phyloP scores from a whole-genome alignment of 768 basidiomycete genomes.

The Cyclocybe aegerita region DNA sequence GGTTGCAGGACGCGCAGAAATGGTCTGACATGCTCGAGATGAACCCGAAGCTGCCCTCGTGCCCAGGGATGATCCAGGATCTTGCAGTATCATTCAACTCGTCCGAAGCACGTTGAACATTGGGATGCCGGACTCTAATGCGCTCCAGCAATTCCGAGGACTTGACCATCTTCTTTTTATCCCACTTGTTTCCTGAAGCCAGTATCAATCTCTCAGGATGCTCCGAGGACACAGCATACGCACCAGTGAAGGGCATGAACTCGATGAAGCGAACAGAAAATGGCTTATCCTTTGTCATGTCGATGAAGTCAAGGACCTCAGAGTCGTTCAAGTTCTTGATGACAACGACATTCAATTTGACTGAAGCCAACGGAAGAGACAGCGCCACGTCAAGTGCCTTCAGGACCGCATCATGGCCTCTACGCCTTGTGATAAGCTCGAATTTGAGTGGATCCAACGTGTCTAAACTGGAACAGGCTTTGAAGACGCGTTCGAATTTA shows the following conservation, averaged over 20 bases:
- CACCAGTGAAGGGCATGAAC: conserved; percentile 92
- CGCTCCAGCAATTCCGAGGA: conserved; percentile 60
- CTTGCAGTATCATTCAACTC: conserved; percentile 80
- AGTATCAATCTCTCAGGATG: conserved; percentile 4
- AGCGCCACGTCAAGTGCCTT: conserved; percentile 66
- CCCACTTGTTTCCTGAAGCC: conserved; percentile 78
- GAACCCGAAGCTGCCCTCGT: conserved; percentile 74
- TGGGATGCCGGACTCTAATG: conserved; percentile 49
- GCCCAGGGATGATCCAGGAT: conserved; percentile 72
- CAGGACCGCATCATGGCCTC: conserved; percentile 76
- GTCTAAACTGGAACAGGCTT: conserved; percentile 55
- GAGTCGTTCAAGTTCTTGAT: conserved; percentile 78
- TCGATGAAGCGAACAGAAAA: conserved; percentile 87
- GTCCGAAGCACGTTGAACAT: conserved; percentile 57
- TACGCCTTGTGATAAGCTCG: conserved; percentile 80
- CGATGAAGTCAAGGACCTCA: conserved; percentile 79
- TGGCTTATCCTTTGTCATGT: conserved; percentile 61
- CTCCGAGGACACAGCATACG: neutral
- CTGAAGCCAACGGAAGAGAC: conserved; percentile 46
- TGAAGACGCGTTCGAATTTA: neutral
- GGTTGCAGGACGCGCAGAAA: conserved; percentile 84
- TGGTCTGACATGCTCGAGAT: conserved; percentile 95
- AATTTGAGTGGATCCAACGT: conserved; percentile 87
- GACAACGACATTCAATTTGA: conserved; percentile 86
- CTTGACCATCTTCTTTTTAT: conserved; percentile 77